These are phyloP conservation scores for Cardamine occulta DNA, from an alignment of 345 rosid genomes.

Conservation along the genomic window DNA sequence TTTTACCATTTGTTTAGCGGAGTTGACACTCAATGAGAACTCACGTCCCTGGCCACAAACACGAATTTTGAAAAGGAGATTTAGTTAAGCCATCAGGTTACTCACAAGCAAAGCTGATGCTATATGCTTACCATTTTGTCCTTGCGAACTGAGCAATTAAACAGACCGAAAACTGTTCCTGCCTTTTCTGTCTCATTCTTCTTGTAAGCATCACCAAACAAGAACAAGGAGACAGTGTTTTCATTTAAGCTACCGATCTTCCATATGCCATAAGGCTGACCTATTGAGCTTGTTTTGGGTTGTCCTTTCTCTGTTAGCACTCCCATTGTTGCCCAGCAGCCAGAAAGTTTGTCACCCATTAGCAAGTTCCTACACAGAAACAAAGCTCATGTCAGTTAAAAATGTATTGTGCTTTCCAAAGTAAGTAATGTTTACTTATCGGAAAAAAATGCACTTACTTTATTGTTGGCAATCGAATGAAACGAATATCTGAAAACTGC, in stretches of 20 bases:
- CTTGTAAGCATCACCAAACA: conserved; percentile 87
- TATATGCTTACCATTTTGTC: conserved; percentile 54
- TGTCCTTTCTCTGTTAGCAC: conserved; percentile 80
- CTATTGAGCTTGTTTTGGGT: conserved; percentile 73
- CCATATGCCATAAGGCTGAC: conserved; percentile 77
- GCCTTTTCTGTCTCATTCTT: conserved; percentile 57
- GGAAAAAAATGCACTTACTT: conserved; percentile 49
- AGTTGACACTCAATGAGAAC: conserved; percentile 71
- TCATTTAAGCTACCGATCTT: conserved; percentile 71
- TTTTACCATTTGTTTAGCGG: conserved; percentile 69
- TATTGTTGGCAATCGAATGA: conserved; percentile 67
- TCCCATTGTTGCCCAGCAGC: conserved; percentile 91
- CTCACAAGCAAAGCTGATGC: not conserved
- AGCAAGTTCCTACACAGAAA: conserved; percentile 65
- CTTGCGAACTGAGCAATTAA: conserved; percentile 70
- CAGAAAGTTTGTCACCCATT: conserved; percentile 70
- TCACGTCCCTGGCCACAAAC: conserved; percentile 61
- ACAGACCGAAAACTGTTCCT: conserved; percentile 79
- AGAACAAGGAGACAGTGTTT: conserved; percentile 67
- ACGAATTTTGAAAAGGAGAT: not conserved
- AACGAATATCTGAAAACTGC: conserved; percentile 76
- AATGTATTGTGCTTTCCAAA: not conserved
- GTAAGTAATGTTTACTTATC: not conserved
- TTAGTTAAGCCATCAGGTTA: conserved; percentile 14
- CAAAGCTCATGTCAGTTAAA: not conserved